Percentiles rank a stretch among this genome's conserved stretches.
phyloP scores from a whole-genome alignment of 192 early-diverging fungal genomes.

The Podila minutissima region DNA sequence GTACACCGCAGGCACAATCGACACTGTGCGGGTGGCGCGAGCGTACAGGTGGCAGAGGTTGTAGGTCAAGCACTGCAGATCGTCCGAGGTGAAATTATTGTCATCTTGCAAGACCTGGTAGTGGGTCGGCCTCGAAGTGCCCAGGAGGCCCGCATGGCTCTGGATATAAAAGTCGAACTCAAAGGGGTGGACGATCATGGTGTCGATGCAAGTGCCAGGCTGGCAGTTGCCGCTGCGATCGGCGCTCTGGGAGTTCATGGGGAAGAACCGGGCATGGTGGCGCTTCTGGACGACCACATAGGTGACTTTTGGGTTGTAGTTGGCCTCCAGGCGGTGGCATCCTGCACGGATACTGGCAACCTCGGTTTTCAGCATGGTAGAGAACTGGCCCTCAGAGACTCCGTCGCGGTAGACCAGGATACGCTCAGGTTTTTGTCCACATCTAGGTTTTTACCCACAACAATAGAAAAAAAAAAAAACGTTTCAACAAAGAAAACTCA shows the following conservation, averaged over 20 bases:
- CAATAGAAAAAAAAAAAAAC: too few relatives aligned
- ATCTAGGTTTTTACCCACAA: conserved; percentile 22
- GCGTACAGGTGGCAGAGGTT: conserved; percentile 91
- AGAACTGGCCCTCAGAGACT: conserved; percentile 88
- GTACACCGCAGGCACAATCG: conserved; percentile 89
- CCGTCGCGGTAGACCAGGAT: conserved; percentile 92
- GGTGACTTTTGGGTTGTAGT: conserved; percentile 84
- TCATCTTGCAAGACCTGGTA: conserved; percentile 94
- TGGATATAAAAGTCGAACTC: conserved; percentile 92
- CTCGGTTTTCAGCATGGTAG: conserved; percentile 75
- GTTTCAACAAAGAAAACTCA: too few relatives aligned
- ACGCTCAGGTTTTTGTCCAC: conserved; percentile 76
- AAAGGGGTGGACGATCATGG: conserved; percentile 76
- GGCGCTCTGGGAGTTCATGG: conserved; percentile 62
- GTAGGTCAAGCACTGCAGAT: conserved; percentile 88
- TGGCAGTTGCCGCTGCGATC: conserved; percentile 84
- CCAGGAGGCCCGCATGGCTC: conserved; percentile 91
- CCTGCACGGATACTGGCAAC: conserved; percentile 70
- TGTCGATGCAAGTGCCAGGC: conserved; percentile 86
- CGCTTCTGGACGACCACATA: conserved; percentile 90
- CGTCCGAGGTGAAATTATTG: conserved; percentile 80
- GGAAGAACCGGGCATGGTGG: conserved; percentile 91
- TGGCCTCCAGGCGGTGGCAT: conserved; percentile 67
- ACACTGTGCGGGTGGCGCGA: conserved; percentile 87
- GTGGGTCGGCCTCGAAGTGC: conserved; percentile 91